These are phyloP conservation scores for Schizothecium vesticola DNA, from an alignment of 495 filamentous ascomycete genomes.

Conservation along the genomic window DNA sequence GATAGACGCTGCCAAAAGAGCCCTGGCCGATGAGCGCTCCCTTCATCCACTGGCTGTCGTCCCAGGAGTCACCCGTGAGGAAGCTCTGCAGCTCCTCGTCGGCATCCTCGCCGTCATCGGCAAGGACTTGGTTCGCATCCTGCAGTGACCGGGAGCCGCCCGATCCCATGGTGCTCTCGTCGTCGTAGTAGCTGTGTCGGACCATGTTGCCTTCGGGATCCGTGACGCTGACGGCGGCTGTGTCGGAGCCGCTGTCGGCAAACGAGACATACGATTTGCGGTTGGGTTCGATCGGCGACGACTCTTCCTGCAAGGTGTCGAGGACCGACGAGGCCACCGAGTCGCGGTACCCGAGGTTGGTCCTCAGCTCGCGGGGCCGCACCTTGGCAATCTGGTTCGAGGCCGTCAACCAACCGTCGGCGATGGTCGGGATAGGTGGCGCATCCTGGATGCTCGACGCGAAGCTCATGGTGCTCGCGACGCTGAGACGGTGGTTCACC, in stretches of 20 bases:
- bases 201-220: slow-evolving; percentile 67
- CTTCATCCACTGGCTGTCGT: slow-evolving; percentile 98
- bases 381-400: slow-evolving; percentile 48
- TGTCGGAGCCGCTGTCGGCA: slow-evolving; percentile 69
- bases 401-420: slow-evolving; percentile 80
- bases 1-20: slow-evolving; percentile 93
- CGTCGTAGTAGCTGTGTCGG: slow-evolving; percentile 78
- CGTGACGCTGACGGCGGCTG: slow-evolving; percentile 54
- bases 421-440: slow-evolving; percentile 93
- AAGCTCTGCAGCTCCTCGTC: slow-evolving; percentile 74
- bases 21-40: slow-evolving; percentile 94
- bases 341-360: slow-evolving; percentile 61
- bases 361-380: slow-evolving; percentile 36
- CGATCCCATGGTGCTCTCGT: slow-evolving; percentile 63
- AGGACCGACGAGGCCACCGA: slow-evolving; percentile 83
- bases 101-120: slow-evolving; percentile 83
- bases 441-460: slow-evolving; percentile 83
- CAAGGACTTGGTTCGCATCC: slow-evolving; percentile 58
- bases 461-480: slow-evolving; percentile 89
- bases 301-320: slow-evolving; percentile 80
- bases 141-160: slow-evolving; percentile 52
- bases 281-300: slow-evolving; percentile 76
- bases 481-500: slow-evolving; percentile 84
- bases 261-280: slow-evolving; percentile 97
- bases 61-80: slow-evolving; percentile 86